Evolutionary conservation across 371 early-diverging fungal species (phyloP), one percentile per base, ranked within the genome.

Genomic region (Mucor saturninus): DNA sequence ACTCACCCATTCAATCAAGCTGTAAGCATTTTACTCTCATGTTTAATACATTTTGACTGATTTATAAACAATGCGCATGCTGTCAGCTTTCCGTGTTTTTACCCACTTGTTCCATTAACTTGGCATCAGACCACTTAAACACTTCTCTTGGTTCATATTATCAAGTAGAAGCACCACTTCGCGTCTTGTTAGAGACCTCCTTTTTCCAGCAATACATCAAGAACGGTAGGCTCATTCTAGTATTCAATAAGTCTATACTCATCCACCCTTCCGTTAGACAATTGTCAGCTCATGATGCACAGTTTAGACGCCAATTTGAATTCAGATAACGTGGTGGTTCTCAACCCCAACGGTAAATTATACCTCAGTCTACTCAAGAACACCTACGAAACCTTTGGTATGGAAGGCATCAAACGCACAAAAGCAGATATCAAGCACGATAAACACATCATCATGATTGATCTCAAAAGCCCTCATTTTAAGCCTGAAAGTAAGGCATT

Each of bases 341-440:
- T 87, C 0, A 79, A 82, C 59, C 74, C 74, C 10, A 62, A 72
- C 54, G 87, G 87, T 68, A 73, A 67, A 30, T 61, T 88, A 8
- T 71, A 73, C 6, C 59, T 88, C 32, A 83, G 82, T 43, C 57
- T 88, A n/a, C 65, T 73, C 28, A 88, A 88, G 58, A 74, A 83
- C 30, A 76, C 85, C 0, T 86, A 83, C 52, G 84, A 88, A 57
- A 68, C 73, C 9, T 78, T 88, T 64, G 88, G 88, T 37, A 64
- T 88, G n/a, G 66, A 65, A 2, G 84, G 78, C 8, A 55, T 65
- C 14, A 60, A 54, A 21, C 65, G 67, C 62, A 59, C 65, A 28
- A 70, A 67, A 42, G 75, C 77, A 26, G 78, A 85, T 39, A 64
- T 65, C 15, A 59, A 74, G 42, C 68, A 78, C 8, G 82, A 83